Evolutionary conservation across 2,329 filamentous ascomycete species (phyloP).

Genomic region (Cadophora sp.): DNA sequence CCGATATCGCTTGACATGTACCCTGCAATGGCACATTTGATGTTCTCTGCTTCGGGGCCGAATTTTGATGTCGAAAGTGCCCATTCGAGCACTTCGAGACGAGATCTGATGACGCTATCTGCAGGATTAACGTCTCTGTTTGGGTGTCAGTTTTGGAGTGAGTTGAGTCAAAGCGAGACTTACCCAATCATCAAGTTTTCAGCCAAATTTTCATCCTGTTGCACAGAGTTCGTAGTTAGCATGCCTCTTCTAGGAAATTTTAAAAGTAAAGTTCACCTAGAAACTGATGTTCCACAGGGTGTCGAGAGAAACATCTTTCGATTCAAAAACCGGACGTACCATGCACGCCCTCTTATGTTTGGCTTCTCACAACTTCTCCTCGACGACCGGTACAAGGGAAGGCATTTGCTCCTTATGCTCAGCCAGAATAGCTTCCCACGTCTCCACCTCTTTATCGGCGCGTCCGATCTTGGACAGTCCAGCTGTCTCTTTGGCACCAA

Average conservation of each 20-base stretch:
- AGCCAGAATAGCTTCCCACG: constrained; percentile 29
- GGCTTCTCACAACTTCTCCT: constrained; percentile 23
- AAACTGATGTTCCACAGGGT: too few relatives aligned
- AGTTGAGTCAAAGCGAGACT: background rate
- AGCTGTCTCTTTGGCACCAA: constrained; percentile 28
- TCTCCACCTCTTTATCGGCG: constrained; percentile 27
- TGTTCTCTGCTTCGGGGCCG: constrained; percentile 50
- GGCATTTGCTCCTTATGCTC: constrained; percentile 27
- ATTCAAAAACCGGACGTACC: background rate
- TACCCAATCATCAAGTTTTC: constrained; percentile 44
- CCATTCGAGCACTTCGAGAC: constrained; percentile 45
- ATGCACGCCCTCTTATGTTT: constrained; percentile 33
- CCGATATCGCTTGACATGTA: constrained; percentile 51
- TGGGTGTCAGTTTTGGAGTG: constrained; percentile 26
- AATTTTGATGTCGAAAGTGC: constrained; percentile 46
- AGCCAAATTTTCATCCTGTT: constrained; percentile 43
- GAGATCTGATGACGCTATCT: constrained; percentile 43
- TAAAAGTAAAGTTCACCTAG: too few relatives aligned
- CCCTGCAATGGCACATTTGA: constrained; percentile 50
- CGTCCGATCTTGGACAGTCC: constrained; percentile 31
- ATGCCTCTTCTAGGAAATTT: too few relatives aligned
- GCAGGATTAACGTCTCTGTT: constrained; percentile 22
- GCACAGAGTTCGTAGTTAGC: too few relatives aligned
- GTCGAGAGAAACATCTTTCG: too few relatives aligned
- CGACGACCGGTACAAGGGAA: constrained; percentile 24